phyloP scores from a whole-genome alignment of 345 rosid species.

The Rhizophora mangle region DNA sequence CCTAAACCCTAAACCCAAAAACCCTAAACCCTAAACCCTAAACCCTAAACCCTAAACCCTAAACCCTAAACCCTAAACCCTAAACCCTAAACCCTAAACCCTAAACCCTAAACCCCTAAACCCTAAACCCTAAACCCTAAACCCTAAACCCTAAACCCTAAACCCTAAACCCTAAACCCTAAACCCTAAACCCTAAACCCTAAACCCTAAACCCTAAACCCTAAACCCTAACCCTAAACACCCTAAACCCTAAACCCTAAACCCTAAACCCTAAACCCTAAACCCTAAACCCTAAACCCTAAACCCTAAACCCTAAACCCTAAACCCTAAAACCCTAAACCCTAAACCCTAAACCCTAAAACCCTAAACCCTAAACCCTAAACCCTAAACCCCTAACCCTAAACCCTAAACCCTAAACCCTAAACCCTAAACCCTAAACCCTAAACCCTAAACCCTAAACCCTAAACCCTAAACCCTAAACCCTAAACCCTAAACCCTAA shows the following conservation, averaged over 20 bases:
- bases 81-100: too few species aligned
- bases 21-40: too few species aligned
- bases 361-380: constrained; percentile 26
- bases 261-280: constrained; percentile 12
- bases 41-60: too few species aligned
- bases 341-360: constrained; percentile 21
- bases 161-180: constrained; percentile 24
- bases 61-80: too few species aligned
- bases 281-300: constrained; percentile 24
- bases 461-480: too few species aligned
- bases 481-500: too few species aligned
- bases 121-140: not conserved
- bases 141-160: constrained; percentile 11
- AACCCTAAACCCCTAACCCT: constrained; percentile 16
- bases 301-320: constrained; percentile 17
- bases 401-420: not conserved
- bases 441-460: too few species aligned
- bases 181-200: constrained; percentile 31
- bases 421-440: constrained; percentile 24
- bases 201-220: constrained; percentile 25
- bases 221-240: too few species aligned
- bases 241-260: constrained; percentile 17
- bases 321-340: constrained; percentile 16
- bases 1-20: too few species aligned
- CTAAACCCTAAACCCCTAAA: too few species aligned